These are phyloP conservation scores for Spirogloea muscicola DNA, from an alignment of 139 green algal species.

Conservation along the genomic window DNA sequence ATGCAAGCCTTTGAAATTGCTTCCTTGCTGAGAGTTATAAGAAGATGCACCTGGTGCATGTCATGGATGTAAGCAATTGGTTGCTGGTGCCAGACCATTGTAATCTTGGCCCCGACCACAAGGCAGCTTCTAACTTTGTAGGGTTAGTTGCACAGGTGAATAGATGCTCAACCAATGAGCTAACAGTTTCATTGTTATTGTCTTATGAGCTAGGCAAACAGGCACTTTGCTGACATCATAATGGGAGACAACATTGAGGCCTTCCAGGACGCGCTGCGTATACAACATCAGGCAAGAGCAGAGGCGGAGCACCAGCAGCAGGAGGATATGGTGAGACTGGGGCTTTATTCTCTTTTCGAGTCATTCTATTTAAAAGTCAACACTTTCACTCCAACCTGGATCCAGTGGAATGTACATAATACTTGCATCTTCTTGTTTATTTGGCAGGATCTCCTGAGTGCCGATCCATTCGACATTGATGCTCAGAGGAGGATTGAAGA, in stretches of 20 bases:
- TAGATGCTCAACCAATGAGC: too few species aligned
- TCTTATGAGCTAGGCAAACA: too few species aligned
- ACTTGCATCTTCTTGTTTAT: background rate
- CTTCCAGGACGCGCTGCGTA: too few species aligned
- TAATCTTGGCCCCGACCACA: too few species aligned
- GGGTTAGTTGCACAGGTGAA: too few species aligned
- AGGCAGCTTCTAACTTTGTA: too few species aligned
- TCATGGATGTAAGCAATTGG: background rate
- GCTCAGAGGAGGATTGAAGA: conserved; percentile 83
- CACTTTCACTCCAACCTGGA: background rate
- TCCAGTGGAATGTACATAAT: background rate
- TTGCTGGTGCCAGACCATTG: background rate
- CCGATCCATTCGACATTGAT: conserved; percentile 85
- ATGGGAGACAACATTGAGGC: too few species aligned
- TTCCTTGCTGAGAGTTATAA: background rate
- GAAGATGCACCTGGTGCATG: background rate
- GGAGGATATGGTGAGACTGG: too few species aligned
- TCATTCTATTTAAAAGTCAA: background rate
- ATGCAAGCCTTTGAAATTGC: background rate
- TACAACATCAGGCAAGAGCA: too few species aligned
- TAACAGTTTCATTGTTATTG: too few species aligned
- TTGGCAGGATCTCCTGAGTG: conserved; percentile 55
- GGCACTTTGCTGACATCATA: too few species aligned
- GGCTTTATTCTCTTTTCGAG: background rate
- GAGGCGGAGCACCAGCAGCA: too few species aligned